Evolutionary conservation across 2,329 filamentous ascomycete species (phyloP).

Genomic region (Botrytis tulipae): DNA sequence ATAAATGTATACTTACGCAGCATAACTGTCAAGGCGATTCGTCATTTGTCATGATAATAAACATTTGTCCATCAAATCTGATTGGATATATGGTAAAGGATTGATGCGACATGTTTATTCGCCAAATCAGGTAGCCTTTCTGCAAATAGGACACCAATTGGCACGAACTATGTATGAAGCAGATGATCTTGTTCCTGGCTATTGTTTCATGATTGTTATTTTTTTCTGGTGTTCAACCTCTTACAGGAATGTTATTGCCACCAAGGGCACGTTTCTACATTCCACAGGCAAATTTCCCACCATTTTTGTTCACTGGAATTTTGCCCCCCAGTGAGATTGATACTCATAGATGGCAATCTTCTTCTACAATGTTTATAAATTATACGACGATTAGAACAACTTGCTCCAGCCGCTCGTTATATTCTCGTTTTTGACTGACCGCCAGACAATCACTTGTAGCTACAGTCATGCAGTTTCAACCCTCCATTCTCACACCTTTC

Average conservation of each 20-base stretch:
- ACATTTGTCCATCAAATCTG: background rate
- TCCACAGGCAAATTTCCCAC: background rate
- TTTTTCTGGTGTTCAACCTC: background rate
- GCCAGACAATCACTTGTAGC: background rate
- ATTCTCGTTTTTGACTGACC: background rate
- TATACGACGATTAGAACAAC: background rate
- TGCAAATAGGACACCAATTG: background rate
- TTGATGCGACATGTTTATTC: too few relatives aligned
- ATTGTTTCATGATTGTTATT: background rate
- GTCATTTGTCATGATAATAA: slow-evolving; percentile 21
- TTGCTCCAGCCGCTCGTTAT: background rate
- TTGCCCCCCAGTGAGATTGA: background rate
- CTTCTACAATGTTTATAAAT: background rate
- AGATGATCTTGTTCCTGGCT: background rate
- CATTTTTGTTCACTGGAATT: slow-evolving; percentile 9
- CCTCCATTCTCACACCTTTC: background rate
- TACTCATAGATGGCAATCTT: background rate
- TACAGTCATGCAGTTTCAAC: background rate
- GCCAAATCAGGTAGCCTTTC: background rate
- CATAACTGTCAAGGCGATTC: slow-evolving; percentile 49
- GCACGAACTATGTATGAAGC: background rate
- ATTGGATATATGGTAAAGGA: background rate
- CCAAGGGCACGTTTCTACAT: background rate
- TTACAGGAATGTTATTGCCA: slow-evolving; percentile 3
- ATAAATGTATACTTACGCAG: slow-evolving; percentile 50